These are phyloP conservation scores for Ogataea hybrid DNA, from an alignment of 1,139 yeast genomes.

Conservation along the genomic window DNA sequence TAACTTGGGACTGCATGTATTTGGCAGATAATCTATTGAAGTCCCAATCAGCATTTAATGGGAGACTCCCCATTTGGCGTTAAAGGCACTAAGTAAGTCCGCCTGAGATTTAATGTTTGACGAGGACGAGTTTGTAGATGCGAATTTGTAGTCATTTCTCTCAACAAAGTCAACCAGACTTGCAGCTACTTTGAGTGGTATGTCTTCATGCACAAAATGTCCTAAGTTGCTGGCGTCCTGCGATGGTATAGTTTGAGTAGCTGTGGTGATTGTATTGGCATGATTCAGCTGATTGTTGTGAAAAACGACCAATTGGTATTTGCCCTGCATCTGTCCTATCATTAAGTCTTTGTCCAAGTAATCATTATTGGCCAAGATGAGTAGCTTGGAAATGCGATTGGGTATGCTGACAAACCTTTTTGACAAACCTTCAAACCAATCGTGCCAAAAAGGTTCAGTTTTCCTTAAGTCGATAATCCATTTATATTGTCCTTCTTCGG, in stretches of 20 bases:
- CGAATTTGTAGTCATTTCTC: constrained; percentile 36
- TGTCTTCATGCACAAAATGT: constrained; percentile 91
- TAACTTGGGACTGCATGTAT: constrained; percentile 15
- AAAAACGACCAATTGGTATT: constrained; percentile 84
- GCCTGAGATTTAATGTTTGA: constrained; percentile 23
- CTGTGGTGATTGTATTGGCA: constrained; percentile 24
- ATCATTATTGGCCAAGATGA: constrained; percentile 89
- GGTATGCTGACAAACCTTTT: constrained; percentile 47
- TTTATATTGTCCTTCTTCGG: constrained; percentile 19
- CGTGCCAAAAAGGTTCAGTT: constrained; percentile 70
- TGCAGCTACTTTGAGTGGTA: constrained; percentile 63
- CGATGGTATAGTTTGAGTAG: constrained; percentile 20
- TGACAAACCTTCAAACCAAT: constrained; percentile 82
- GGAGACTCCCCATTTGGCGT: constrained; percentile 54
- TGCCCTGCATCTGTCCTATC: constrained; percentile 97
- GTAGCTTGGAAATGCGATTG: constrained; percentile 55
- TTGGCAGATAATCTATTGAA: too few relatives aligned
- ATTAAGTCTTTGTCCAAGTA: constrained; percentile 79
- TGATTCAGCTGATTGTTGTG: constrained; percentile 20
- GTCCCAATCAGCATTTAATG: constrained; percentile 19
- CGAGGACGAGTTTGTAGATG: constrained; percentile 1
- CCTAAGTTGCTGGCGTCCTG: constrained; percentile 50
- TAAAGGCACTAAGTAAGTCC: constrained; percentile 40
- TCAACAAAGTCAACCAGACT: constrained; percentile 50
- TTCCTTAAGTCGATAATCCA: constrained; percentile 66